phyloP scores from a whole-genome alignment of 1,284 basidiomycete species.

The Tranzscheliella williamsii region DNA sequence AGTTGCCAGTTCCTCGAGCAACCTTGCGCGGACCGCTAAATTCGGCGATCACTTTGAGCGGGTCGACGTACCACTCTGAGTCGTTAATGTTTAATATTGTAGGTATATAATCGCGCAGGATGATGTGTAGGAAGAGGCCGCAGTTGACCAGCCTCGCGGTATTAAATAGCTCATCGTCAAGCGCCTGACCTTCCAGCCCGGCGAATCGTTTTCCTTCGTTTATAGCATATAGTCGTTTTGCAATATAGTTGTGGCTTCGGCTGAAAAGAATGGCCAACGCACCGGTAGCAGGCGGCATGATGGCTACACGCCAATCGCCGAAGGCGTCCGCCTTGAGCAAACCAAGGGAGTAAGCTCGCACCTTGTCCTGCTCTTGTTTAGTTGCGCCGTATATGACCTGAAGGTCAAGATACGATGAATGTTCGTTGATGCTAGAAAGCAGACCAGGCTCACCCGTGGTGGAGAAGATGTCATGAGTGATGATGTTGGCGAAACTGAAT shows the following conservation, averaged over 20 bases:
- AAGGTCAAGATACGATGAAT: conserved; percentile 77
- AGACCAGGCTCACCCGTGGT: conserved; percentile 23
- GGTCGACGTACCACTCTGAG: conserved; percentile 45
- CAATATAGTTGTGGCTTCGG: conserved; percentile 74
- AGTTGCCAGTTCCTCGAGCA: conserved; percentile 44
- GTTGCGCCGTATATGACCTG: conserved; percentile 69
- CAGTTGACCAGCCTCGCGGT: conserved; percentile 38
- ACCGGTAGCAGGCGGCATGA: conserved; percentile 74
- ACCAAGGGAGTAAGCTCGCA: conserved; percentile 22
- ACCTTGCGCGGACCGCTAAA: conserved; percentile 27
- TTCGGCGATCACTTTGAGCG: conserved; percentile 37
- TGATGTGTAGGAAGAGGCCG: conserved; percentile 37
- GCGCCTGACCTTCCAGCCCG: conserved; percentile 18
- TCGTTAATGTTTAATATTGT: conserved; percentile 51
- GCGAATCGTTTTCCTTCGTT: conserved; percentile 41
- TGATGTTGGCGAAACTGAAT: conserved; percentile 50
- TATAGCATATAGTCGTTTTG: conserved; percentile 69
- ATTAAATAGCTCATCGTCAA: conserved; percentile 48
- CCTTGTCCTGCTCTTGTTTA: conserved; percentile 11
- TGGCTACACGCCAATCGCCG: conserved; percentile 59
- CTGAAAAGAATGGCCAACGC: conserved; percentile 73
- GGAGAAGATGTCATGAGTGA: conserved; percentile 56
- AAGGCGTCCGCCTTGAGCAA: conserved; percentile 37
- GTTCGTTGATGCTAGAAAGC: conserved; percentile 66
- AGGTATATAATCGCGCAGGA: conserved; percentile 49